phyloP scores from a whole-genome alignment of 257 asterid species.

The Nicotiana undulata region DNA sequence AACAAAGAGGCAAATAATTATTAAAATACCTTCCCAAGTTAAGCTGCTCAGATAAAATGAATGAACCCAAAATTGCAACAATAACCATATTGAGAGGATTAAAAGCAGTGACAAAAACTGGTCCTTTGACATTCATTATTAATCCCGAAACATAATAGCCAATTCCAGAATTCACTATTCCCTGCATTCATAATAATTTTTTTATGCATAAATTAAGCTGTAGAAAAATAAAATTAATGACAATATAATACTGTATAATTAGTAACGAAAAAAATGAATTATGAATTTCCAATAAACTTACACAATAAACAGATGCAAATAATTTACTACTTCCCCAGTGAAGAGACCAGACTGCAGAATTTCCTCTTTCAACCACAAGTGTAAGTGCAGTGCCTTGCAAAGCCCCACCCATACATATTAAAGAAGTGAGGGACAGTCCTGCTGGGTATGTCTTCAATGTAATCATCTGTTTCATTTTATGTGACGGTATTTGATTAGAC shows the following conservation, averaged over 20 bases:
- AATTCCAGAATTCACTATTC: slow-evolving; percentile 41
- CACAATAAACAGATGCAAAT: slow-evolving; percentile 50
- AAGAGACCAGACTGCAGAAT: slow-evolving; percentile 40
- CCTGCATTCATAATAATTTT: slow-evolving; percentile 29
- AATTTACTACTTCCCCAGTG: slow-evolving; percentile 40
- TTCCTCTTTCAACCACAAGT: slow-evolving; percentile 37
- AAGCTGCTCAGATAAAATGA: slow-evolving; percentile 31
- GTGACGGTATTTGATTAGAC: neutral
- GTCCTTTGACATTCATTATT: slow-evolving; percentile 40
- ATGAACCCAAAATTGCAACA: slow-evolving; percentile 38
- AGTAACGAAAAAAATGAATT: too few species aligned
- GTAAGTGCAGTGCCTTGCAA: slow-evolving; percentile 40
- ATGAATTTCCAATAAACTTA: neutral
- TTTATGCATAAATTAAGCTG: too few species aligned
- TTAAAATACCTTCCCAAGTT: slow-evolving; percentile 30
- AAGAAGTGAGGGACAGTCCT: slow-evolving; percentile 46
- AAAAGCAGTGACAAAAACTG: slow-evolving; percentile 40
- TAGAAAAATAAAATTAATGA: too few species aligned
- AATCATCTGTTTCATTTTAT: neutral
- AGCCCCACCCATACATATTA: slow-evolving; percentile 51
- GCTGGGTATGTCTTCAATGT: slow-evolving; percentile 53
- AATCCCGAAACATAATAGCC: slow-evolving; percentile 38
- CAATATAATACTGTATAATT: too few species aligned
- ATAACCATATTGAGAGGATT: slow-evolving; percentile 42
- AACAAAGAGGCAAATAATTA: neutral